Percentiles rank a stretch among this genome's conserved stretches.
phyloP scores from a whole-genome alignment of 805 yeast genomes.

The Pichia nakasei region DNA sequence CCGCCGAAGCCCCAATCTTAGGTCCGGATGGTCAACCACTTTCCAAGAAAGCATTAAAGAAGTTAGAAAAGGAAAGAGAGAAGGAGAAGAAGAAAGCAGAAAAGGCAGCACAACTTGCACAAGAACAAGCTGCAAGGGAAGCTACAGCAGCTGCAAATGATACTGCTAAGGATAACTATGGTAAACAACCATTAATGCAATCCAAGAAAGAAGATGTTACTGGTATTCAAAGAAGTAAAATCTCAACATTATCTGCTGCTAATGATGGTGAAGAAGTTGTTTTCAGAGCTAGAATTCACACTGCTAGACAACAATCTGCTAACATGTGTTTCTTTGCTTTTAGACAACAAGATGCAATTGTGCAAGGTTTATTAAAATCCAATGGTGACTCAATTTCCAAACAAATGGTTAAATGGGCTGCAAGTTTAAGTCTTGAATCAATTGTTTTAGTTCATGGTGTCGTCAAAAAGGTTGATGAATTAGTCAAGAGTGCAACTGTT shows the following conservation, averaged over 20 bases:
- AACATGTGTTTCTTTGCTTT: conserved; percentile 84
- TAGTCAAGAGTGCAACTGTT: conserved; percentile 82
- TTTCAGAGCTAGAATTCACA: conserved; percentile 92
- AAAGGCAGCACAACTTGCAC: conserved; percentile 78
- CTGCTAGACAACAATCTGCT: conserved; percentile 91
- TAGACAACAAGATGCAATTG: conserved; percentile 77
- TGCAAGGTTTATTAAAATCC: conserved; percentile 80
- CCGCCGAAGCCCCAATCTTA: conserved; percentile 17
- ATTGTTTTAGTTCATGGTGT: conserved; percentile 86
- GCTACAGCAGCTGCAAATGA: conserved; percentile 66
- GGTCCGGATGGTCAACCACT: conserved; percentile 71
- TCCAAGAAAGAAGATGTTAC: conserved; percentile 45
- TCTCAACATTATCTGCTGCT: conserved; percentile 47
- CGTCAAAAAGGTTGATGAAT: conserved; percentile 77
- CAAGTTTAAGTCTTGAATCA: conserved; percentile 75
- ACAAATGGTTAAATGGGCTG: conserved; percentile 96
- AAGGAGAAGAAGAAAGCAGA: conserved; percentile 90
- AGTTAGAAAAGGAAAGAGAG: conserved; percentile 86
- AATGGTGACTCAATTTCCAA: conserved; percentile 68
- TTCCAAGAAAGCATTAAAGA: conserved; percentile 91
- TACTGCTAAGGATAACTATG: conserved; percentile 81
- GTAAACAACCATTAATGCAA: conserved; percentile 81
- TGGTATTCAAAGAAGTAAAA: conserved; percentile 52
- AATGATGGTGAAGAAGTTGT: conserved; percentile 70
- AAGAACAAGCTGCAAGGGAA: conserved; percentile 76